These are phyloP conservation scores for Elsinoe perseae DNA, from an alignment of 2,329 filamentous ascomycete species.

Conservation along the genomic window DNA sequence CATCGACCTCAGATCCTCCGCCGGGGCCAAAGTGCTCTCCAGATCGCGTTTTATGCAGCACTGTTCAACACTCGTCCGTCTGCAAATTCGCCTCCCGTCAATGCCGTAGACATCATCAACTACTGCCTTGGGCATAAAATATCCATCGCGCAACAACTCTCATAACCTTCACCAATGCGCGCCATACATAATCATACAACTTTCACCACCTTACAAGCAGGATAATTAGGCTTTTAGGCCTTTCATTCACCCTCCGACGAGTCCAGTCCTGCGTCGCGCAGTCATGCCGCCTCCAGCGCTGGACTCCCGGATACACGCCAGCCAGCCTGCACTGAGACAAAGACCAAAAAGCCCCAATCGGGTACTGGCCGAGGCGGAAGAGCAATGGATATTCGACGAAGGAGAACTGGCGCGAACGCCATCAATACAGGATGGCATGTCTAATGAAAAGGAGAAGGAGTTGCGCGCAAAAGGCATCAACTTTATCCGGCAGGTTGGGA, in stretches of 20 bases:
- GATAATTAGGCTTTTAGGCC: slow-evolving; percentile 13
- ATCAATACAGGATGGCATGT: slow-evolving; percentile 74
- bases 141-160: slow-evolving; percentile 1
- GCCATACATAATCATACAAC: slow-evolving; percentile 1
- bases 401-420: slow-evolving; percentile 77
- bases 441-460: slow-evolving; percentile 67
- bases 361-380: slow-evolving; percentile 48
- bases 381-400: slow-evolving; percentile 84
- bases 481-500: slow-evolving; percentile 90
- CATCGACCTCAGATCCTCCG: slow-evolving; percentile 3
- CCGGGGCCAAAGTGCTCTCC: neutral
- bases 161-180: neutral
- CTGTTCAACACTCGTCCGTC: neutral
- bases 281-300: slow-evolving; percentile 17
- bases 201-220: slow-evolving; percentile 3
- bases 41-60: slow-evolving; percentile 7
- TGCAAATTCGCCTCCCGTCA: neutral
- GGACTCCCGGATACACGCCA: slow-evolving; percentile 16
- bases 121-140: neutral
- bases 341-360: slow-evolving; percentile 32
- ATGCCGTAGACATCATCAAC: slow-evolving; percentile 13
- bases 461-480: slow-evolving; percentile 86
- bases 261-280: neutral
- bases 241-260: neutral
- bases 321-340: slow-evolving; percentile 34